Base-by-base conservation (phyloP, 2,329 filamentous ascomycete species). In the Pyrenophora seminiperda region DNA sequence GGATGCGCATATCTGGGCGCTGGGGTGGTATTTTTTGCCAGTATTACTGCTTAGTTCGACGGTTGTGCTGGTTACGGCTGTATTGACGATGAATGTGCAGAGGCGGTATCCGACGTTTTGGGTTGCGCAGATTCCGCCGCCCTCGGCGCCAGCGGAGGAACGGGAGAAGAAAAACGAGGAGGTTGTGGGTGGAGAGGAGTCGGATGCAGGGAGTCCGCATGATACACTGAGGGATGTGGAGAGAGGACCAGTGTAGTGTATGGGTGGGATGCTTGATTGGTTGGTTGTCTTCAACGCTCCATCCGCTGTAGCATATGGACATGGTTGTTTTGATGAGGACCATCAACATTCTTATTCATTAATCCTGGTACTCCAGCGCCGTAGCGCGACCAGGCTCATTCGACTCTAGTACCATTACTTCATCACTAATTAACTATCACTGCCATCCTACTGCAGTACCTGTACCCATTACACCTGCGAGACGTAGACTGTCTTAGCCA, bases 41-140 rank as follows among this genome's bases (percentile, higher is more conserved):
- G 61, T 79, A 3, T 64, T 78, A 7, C 56, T 77, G 11, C 52
- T 79, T 7, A 73, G 72, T 1, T 73, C 72, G 5, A 47, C 63
- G 3, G 58, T 79, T 7, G 72, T 79, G 56, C 60, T 76, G 2
- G 57, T 60, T 1, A 73, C 72, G 11, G 76, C 76, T 0, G 59
- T 74, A 7, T 45, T 77, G 15, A 61, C 76, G 52, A 79, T 79
- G 58, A 79, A 79, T 34, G 62, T 77, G 11, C 63, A 76, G 36
- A 62, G 77, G 27, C 72, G 73, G 43, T 79, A 76, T 55, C 77
- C 77, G 0, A 67, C 74, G 5, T 79, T 73, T 45, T 79, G 77
- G 77, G 76, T 76, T 63, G 73, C 73, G 10, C 67, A 74, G 4
- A 64, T 66, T 41, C 63, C 66, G 4, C 59, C 62, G n/a, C 33